Percentiles rank a stretch among this genome's conserved stretches.
Evolutionary conservation across 345 rosid genomes (phyloP).

Genomic region (Salix udensis): DNA sequence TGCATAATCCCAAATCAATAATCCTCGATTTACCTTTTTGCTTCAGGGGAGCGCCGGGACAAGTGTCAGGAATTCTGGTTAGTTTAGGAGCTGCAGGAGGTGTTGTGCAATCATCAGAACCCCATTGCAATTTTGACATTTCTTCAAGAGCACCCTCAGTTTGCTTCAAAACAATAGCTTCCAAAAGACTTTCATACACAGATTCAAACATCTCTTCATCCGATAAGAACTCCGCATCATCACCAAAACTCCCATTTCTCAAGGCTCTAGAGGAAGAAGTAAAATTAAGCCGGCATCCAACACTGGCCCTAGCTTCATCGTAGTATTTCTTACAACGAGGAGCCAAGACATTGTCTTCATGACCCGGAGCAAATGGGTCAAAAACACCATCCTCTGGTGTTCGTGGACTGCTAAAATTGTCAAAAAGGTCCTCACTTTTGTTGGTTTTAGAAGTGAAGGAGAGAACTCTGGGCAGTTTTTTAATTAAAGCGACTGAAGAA

Average conservation of each 20-base stretch:
- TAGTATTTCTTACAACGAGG: slow-evolving; percentile 36
- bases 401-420: slow-evolving; percentile 23
- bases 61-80: slow-evolving; percentile 44
- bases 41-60: slow-evolving; percentile 62
- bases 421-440: slow-evolving; percentile 1
- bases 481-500: slow-evolving; percentile 34
- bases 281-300: slow-evolving; percentile 40
- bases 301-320: slow-evolving; percentile 34
- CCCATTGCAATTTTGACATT: slow-evolving; percentile 23
- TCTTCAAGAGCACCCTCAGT: slow-evolving; percentile 34
- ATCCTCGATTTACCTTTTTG: slow-evolving; percentile 33
- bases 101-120: slow-evolving; percentile 37
- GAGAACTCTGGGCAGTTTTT: slow-evolving; percentile 14
- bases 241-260: background rate
- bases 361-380: slow-evolving; percentile 53
- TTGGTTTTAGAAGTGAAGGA: slow-evolving; percentile 14
- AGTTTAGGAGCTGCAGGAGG: slow-evolving; percentile 35
- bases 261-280: slow-evolving; percentile 17
- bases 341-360: slow-evolving; percentile 36
- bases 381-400: slow-evolving; percentile 50
- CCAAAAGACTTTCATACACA: slow-evolving; percentile 49
- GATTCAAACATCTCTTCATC: slow-evolving; percentile 53
- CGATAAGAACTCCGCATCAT: slow-evolving; percentile 21
- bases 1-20: slow-evolving; percentile 43
- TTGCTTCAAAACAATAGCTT: slow-evolving; percentile 40